phyloP scores from a whole-genome alignment of 768 basidiomycete genomes.

The Pisolithus microcarpus region DNA sequence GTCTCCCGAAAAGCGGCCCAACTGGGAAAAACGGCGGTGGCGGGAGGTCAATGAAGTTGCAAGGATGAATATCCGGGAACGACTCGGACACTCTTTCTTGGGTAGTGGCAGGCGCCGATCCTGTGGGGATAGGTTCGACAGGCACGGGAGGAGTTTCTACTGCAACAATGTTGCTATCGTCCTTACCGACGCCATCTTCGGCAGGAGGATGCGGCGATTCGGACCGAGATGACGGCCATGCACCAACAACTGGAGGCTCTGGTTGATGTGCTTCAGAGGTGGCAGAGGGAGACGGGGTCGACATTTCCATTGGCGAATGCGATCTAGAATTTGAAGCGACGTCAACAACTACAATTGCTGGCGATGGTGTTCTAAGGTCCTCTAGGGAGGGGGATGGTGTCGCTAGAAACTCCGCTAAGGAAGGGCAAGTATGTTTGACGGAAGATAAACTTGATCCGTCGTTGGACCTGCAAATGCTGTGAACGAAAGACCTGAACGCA shows the following conservation, averaged over 20 bases:
- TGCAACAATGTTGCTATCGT: conserved; percentile 4
- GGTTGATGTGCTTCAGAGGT: conserved; percentile 12
- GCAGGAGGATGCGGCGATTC: conserved; percentile 22
- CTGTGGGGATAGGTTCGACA: conserved; percentile 4
- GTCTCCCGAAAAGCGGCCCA: conserved; percentile 13
- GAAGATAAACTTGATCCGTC: conserved; percentile 7
- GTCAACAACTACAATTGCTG: conserved; percentile 12
- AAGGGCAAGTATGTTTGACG: conserved; percentile 6
- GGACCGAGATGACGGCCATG: conserved; percentile 35
- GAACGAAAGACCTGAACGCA: conserved; percentile 25
- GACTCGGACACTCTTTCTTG: conserved; percentile 13
- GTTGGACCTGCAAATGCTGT: conserved; percentile 17
- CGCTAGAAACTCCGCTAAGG: conserved; percentile 6
- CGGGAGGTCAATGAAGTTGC: conserved; percentile 14
- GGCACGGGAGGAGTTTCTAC: not conserved
- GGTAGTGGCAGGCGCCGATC: not conserved
- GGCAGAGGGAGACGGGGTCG: conserved; percentile 31
- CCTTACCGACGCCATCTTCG: conserved; percentile 8
- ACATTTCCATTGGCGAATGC: conserved; percentile 43
- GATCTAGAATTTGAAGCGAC: conserved; percentile 28
- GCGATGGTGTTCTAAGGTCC: conserved; percentile 8
- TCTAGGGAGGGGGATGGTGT: conserved; percentile 5
- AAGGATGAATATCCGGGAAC: conserved; percentile 4
- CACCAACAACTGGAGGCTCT: conserved; percentile 37
- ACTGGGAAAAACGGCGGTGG: conserved; percentile 13